A percentile compares a stretch with the other conserved stretches of the same genome.
These are phyloP conservation scores for Fusarium buxicola DNA, from an alignment of 2,329 filamentous ascomycete genomes.

Conservation along the genomic window DNA sequence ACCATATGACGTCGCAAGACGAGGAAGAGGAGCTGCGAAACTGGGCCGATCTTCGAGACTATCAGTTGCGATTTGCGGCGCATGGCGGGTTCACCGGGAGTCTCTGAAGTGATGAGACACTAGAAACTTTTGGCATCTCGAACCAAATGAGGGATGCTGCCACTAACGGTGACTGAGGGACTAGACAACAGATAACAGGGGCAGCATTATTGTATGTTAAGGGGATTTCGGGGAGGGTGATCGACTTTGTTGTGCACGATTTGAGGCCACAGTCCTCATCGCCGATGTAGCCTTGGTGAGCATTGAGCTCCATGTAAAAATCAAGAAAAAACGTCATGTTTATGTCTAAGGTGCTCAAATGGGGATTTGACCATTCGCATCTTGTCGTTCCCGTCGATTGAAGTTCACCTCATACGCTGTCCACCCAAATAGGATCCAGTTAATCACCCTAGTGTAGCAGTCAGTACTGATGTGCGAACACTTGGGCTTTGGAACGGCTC, in stretches of 20 bases:
- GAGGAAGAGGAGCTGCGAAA: slow-evolving; percentile 81
- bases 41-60: slow-evolving; percentile 84
- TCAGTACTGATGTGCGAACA: not conserved
- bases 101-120: slow-evolving; percentile 25
- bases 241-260: not conserved
- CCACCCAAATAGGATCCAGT: slow-evolving; percentile 38
- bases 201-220: slow-evolving; percentile 18
- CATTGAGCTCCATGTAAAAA: slow-evolving; percentile 3
- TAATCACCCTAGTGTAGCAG: slow-evolving; percentile 22
- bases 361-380: slow-evolving; percentile 32
- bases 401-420: slow-evolving; percentile 25
- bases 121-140: not conserved
- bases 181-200: not conserved
- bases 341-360: slow-evolving; percentile 22
- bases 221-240: not conserved
- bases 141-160: not conserved
- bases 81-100: slow-evolving; percentile 65
- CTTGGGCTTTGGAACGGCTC: too few species aligned
- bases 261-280: not conserved
- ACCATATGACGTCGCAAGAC: slow-evolving; percentile 63
- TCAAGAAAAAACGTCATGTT: slow-evolving; percentile 10
- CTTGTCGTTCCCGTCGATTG: slow-evolving; percentile 19
- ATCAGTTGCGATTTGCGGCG: slow-evolving; percentile 78
- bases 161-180: not conserved
- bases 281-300: not conserved